These are phyloP conservation scores for Micromonas commoda DNA, from an alignment of 139 green algal species.

Conservation along the genomic window DNA sequence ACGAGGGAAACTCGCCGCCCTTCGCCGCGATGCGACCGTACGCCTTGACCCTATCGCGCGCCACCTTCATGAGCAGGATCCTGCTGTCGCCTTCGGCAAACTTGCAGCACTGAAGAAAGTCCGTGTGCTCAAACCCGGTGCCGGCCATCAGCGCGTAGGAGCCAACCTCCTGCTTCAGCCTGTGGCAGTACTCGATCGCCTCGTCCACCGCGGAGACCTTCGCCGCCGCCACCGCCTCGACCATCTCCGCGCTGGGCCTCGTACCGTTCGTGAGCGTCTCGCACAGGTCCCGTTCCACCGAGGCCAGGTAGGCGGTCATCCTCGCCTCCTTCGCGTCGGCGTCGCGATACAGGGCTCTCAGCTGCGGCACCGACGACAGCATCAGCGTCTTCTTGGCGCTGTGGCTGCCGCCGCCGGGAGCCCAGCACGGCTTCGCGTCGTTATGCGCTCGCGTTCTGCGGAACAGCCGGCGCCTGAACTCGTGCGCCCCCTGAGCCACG, in stretches of 20 bases:
- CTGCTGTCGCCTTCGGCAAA: conserved; percentile 35
- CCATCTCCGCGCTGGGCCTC: background rate
- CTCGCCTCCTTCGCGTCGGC: background rate
- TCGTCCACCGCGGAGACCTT: conserved; percentile 21
- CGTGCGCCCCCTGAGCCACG: conserved; percentile 20
- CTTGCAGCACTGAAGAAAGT: conserved; percentile 37
- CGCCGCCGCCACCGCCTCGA: conserved; percentile 10
- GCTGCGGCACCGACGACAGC: conserved; percentile 24
- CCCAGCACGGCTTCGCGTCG: conserved; percentile 29
- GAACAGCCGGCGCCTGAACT: conserved; percentile 20
- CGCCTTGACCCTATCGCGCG: conserved; percentile 3
- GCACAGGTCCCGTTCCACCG: conserved; percentile 3
- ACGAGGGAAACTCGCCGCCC: background rate
- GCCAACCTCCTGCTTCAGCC: conserved; percentile 34
- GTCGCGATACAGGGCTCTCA: conserved; percentile 13
- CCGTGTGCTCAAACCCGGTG: conserved; percentile 30
- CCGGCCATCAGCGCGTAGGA: conserved; percentile 32
- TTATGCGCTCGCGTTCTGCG: background rate
- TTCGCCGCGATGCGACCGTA: background rate
- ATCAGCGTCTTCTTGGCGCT: background rate
- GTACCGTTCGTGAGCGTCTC: background rate
- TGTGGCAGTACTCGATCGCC: conserved; percentile 23
- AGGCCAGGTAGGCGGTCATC: conserved; percentile 3
- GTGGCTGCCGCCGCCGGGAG: background rate
- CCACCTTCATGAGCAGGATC: conserved; percentile 20